Evolutionary conservation across 148 eudicot genomes (phyloP).

Genomic region (Rhododendron kiyosumense): DNA sequence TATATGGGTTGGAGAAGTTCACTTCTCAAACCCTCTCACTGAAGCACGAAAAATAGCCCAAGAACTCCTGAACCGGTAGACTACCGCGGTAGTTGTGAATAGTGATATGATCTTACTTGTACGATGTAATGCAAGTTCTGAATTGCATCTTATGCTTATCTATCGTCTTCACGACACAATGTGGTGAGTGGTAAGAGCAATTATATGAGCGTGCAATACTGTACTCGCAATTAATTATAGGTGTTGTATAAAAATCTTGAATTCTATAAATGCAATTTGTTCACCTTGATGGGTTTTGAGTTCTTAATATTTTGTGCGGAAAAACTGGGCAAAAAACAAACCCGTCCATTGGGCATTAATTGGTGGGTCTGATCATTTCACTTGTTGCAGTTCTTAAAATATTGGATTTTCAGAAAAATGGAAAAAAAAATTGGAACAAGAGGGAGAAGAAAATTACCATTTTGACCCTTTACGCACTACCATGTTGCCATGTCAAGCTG

Average conservation of each 20-base stretch:
- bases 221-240: background rate
- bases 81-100: too few relatives aligned
- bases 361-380: background rate
- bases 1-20: constrained; percentile 67
- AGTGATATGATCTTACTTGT: background rate
- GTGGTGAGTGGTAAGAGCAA: background rate
- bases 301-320: background rate
- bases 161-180: background rate
- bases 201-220: background rate
- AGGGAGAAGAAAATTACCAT: too few relatives aligned
- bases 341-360: background rate
- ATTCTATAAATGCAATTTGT: background rate
- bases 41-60: constrained; percentile 59
- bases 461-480: too few relatives aligned
- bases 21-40: constrained; percentile 35
- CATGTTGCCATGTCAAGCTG: too few relatives aligned
- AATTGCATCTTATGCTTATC: background rate
- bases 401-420: too few relatives aligned
- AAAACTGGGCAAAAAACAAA: background rate
- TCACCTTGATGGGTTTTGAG: background rate
- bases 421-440: too few relatives aligned
- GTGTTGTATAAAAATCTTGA: background rate
- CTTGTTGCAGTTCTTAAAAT: background rate
- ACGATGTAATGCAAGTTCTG: background rate
- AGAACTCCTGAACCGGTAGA: constrained; percentile 32